Percentiles rank a stretch among this genome's conserved stretches.
phyloP scores from a whole-genome alignment of 2,329 filamentous ascomycete genomes.

The Cryphonectria parasitica region DNA sequence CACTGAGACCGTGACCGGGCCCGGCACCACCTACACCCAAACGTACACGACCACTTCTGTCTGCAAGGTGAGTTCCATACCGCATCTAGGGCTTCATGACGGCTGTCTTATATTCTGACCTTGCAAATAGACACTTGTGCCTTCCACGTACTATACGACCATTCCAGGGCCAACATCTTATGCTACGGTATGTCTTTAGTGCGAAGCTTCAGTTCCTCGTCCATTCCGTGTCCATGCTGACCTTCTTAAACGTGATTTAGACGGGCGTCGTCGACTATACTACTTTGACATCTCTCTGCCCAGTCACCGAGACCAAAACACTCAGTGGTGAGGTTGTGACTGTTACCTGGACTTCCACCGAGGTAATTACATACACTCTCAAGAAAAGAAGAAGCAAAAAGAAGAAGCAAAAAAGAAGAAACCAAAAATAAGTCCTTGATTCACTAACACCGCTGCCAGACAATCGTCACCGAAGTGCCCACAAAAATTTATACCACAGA shows the following conservation, averaged over 20 bases:
- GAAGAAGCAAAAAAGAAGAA: not conserved
- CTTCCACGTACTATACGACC: conserved; percentile 38
- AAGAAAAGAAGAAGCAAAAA: not conserved
- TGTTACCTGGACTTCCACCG: conserved; percentile 44
- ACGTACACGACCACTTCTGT: conserved; percentile 49
- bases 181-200: conserved; percentile 30
- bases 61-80: conserved; percentile 37
- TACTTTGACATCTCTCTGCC: conserved; percentile 50
- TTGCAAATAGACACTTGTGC: conserved; percentile 36
- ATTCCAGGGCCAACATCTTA: conserved; percentile 41
- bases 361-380: conserved; percentile 22
- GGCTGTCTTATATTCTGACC: conserved; percentile 31
- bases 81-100: conserved; percentile 33
- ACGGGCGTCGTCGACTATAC: conserved; percentile 45
- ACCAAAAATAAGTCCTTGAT: too few relatives aligned
- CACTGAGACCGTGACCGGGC: conserved; percentile 42
- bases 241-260: conserved; percentile 19
- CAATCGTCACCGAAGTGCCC: conserved; percentile 19
- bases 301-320: conserved; percentile 50
- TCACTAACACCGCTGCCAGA: not conserved
- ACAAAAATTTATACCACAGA: conserved; percentile 17
- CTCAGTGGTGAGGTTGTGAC: conserved; percentile 46
- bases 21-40: conserved; percentile 43
- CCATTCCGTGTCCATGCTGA: not conserved
- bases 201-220: not conserved